A percentile compares a stretch with the other conserved stretches of the same genome.
Conservation (phyloP, 495 filamentous ascomycete species). For the Staphylotrichum longicolle region DNA sequence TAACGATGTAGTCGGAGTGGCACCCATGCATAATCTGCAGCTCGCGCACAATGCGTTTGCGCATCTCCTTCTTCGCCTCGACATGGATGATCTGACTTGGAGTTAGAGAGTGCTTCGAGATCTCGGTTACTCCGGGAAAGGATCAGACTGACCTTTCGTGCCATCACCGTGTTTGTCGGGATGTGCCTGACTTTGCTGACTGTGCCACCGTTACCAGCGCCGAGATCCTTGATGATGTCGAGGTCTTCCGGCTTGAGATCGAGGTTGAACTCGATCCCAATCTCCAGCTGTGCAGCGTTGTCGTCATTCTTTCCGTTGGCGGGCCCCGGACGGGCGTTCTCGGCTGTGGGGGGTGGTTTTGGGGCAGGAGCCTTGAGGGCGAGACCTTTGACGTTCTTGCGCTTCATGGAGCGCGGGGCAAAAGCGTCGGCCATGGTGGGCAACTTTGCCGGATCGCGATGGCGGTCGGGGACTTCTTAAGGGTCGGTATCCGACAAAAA, state of each 20-base stretch:
- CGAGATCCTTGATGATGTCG: conserved; percentile 88
- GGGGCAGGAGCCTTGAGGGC: conserved; percentile 69
- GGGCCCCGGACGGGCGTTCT: conserved; percentile 50
- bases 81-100: conserved; percentile 86
- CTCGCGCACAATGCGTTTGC: conserved; percentile 93
- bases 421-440: conserved; percentile 77
- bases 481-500: not conserved
- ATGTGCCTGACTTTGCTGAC: conserved; percentile 97
- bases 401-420: conserved; percentile 87
- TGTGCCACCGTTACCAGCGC: conserved; percentile 93
- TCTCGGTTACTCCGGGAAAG: not conserved
- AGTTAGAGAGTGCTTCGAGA: conserved; percentile 5
- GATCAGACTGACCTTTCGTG: conserved; percentile 71
- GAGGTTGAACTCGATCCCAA: conserved; percentile 92
- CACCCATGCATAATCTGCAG: conserved; percentile 98
- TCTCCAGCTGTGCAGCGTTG: conserved; percentile 75
- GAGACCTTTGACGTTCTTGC: conserved; percentile 97
- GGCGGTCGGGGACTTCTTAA: not conserved
- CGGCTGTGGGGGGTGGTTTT: conserved; percentile 44
- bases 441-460: not conserved
- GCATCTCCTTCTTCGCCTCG: conserved; percentile 92
- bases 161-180: conserved; percentile 94
- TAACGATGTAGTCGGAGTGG: conserved; percentile 93
- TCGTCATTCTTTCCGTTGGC: conserved; percentile 61
- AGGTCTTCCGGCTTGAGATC: conserved; percentile 91